Percentiles rank a stretch among this genome's conserved stretches.
Conservation (phyloP, 1,284 basidiomycete genomes). For the Dichomitus squalens region DNA sequence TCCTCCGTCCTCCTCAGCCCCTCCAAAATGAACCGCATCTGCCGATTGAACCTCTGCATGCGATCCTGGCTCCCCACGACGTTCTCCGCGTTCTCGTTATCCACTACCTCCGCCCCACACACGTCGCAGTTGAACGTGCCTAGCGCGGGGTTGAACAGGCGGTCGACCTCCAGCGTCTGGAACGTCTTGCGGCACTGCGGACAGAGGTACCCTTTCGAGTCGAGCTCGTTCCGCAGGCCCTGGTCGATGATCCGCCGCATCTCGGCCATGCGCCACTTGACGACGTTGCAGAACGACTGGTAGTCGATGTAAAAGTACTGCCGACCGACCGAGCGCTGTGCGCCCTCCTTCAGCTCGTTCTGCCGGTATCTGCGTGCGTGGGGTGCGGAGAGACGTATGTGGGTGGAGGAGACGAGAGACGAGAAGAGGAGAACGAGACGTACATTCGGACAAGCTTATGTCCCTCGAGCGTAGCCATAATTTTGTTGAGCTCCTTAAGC, state of each 20-base stretch:
- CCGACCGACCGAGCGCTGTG: slow-evolving; percentile 76
- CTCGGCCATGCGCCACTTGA: slow-evolving; percentile 96
- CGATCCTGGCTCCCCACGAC: slow-evolving; percentile 86
- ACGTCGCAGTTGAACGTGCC: slow-evolving; percentile 78
- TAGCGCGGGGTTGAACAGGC: slow-evolving; percentile 70
- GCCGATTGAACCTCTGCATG: slow-evolving; percentile 94
- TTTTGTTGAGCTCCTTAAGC: slow-evolving; percentile 92
- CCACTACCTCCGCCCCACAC: slow-evolving; percentile 79
- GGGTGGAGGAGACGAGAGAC: background rate
- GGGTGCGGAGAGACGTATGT: background rate
- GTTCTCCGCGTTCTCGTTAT: slow-evolving; percentile 91
- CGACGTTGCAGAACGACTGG: slow-evolving; percentile 93
- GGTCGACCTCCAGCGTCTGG: slow-evolving; percentile 85
- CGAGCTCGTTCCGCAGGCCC: slow-evolving; percentile 89
- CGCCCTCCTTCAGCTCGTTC: slow-evolving; percentile 84
- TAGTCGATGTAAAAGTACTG: slow-evolving; percentile 98
- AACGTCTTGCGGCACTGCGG: slow-evolving; percentile 87
- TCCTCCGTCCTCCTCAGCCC: slow-evolving; percentile 88
- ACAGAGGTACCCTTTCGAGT: slow-evolving; percentile 96
- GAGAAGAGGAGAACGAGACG: slow-evolving; percentile 37
- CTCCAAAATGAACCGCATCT: slow-evolving; percentile 86
- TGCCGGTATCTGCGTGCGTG: slow-evolving; percentile 66
- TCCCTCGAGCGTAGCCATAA: slow-evolving; percentile 84
- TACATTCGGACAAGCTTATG: slow-evolving; percentile 87
- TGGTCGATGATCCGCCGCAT: slow-evolving; percentile 92